A percentile compares a stretch with the other conserved stretches of the same genome.
These are phyloP conservation scores for Piromyces sp. DNA, from an alignment of 192 early-diverging fungal genomes.

Conservation along the genomic window DNA sequence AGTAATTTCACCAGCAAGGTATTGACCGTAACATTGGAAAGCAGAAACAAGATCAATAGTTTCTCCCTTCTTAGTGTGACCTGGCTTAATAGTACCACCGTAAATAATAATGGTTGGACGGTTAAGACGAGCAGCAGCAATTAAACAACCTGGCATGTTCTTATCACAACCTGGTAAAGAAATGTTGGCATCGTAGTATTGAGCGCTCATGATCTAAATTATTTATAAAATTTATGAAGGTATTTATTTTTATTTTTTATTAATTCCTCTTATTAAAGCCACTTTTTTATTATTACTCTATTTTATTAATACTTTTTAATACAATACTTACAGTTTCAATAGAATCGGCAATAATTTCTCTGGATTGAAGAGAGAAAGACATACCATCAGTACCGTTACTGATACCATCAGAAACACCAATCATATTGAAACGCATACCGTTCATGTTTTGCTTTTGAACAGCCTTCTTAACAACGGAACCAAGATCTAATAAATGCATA, in stretches of 20 bases:
- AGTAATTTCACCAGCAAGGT: constrained; percentile 71
- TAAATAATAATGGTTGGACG: constrained; percentile 95
- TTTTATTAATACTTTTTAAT: too few species aligned
- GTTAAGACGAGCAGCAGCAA: constrained; percentile 91
- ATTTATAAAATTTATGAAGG: too few species aligned
- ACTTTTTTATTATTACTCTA: too few species aligned
- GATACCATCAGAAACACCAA: constrained; percentile 91
- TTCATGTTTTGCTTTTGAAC: constrained; percentile 75
- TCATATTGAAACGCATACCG: constrained; percentile 94
- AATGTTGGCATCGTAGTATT: constrained; percentile 99
- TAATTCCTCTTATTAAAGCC: too few species aligned
- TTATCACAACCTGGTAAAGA: constrained; percentile 82
- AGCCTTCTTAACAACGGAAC: constrained; percentile 78
- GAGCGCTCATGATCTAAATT: constrained; percentile 83
- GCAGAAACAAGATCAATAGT: constrained; percentile 87
- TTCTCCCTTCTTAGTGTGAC: constrained; percentile 33
- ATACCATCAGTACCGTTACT: constrained; percentile 94
- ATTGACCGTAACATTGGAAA: constrained; percentile 91
- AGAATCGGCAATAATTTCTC: constrained; percentile 96
- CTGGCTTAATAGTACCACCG: constrained; percentile 84
- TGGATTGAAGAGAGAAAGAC: constrained; percentile 87
- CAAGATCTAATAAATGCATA: constrained; percentile 89
- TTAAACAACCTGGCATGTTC: constrained; percentile 97
- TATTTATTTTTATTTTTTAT: too few species aligned
- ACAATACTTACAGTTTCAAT: constrained; percentile 74